Evolutionary conservation across 305 asterid species (phyloP).

Genomic region (Ilex paraguariensis): DNA sequence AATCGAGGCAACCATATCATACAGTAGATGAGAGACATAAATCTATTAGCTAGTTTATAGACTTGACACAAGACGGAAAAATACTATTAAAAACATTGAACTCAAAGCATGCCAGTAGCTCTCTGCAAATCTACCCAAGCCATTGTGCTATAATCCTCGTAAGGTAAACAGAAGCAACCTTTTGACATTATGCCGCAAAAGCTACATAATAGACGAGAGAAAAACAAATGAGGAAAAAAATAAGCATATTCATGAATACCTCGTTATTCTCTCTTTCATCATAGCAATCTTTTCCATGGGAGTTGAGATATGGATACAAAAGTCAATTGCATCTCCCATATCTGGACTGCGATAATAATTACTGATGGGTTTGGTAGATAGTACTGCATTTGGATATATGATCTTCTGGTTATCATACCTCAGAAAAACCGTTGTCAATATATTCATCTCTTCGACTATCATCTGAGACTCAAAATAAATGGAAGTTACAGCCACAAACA

Average conservation of each 20-base stretch:
- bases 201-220: not conserved
- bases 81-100: too few species aligned
- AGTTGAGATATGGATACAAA: slow-evolving; percentile 70
- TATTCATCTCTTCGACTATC: slow-evolving; percentile 93
- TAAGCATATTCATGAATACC: slow-evolving; percentile 23
- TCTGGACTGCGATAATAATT: slow-evolving; percentile 85
- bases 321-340: slow-evolving; percentile 83
- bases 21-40: too few species aligned
- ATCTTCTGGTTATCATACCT: slow-evolving; percentile 70
- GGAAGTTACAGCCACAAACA: not conserved
- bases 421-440: slow-evolving; percentile 64
- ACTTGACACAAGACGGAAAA: too few species aligned
- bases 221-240: not conserved
- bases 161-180: not conserved
- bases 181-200: not conserved
- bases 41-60: too few species aligned
- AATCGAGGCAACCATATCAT: slow-evolving; percentile 1
- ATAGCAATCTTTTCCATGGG: slow-evolving; percentile 54
- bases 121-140: too few species aligned
- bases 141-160: too few species aligned
- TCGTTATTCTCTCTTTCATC: slow-evolving; percentile 69
- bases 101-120: too few species aligned
- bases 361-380: slow-evolving; percentile 63
- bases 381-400: slow-evolving; percentile 66
- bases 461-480: slow-evolving; percentile 38